Percentiles rank a stretch among this genome's conserved stretches.
phyloP scores from a whole-genome alignment of 345 rosid genomes.

The Erucastrum elatum region DNA sequence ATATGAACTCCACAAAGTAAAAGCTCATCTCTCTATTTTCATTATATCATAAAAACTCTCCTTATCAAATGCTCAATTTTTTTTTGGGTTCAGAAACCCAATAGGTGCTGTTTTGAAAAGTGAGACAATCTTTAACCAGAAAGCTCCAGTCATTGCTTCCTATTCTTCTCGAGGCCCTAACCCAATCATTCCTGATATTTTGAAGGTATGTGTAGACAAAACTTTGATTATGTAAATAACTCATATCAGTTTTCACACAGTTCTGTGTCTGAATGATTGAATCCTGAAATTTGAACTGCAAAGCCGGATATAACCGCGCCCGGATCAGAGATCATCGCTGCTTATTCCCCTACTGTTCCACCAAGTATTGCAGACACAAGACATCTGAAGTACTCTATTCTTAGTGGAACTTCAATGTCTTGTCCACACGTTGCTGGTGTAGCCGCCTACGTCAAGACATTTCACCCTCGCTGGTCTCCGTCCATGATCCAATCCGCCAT shows the following conservation, averaged over 20 bases:
- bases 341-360: constrained; percentile 41
- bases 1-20: constrained; percentile 44
- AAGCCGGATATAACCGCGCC: constrained; percentile 63
- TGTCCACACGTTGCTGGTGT: constrained; percentile 48
- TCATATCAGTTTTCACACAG: not conserved
- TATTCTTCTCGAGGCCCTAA: constrained; percentile 65
- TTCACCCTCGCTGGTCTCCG: constrained; percentile 61
- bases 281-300: constrained; percentile 26
- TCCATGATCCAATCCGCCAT: constrained; percentile 50
- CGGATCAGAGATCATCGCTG: constrained; percentile 57
- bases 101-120: constrained; percentile 37
- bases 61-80: not conserved
- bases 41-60: not conserved
- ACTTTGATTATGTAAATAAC: not conserved
- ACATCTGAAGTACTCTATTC: constrained; percentile 29
- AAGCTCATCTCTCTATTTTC: not conserved
- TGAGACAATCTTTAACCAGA: constrained; percentile 30
- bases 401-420: constrained; percentile 53
- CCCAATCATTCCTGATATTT: constrained; percentile 43
- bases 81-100: constrained; percentile 21
- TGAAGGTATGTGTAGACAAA: constrained; percentile 43
- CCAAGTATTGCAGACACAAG: constrained; percentile 27
- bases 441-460: constrained; percentile 48
- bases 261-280: not conserved
- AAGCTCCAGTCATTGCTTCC: constrained; percentile 40